Percentiles rank a stretch among this genome's conserved stretches.
These are phyloP conservation scores for Boletus barrowsii DNA, from an alignment of 768 basidiomycete species.

Conservation along the genomic window DNA sequence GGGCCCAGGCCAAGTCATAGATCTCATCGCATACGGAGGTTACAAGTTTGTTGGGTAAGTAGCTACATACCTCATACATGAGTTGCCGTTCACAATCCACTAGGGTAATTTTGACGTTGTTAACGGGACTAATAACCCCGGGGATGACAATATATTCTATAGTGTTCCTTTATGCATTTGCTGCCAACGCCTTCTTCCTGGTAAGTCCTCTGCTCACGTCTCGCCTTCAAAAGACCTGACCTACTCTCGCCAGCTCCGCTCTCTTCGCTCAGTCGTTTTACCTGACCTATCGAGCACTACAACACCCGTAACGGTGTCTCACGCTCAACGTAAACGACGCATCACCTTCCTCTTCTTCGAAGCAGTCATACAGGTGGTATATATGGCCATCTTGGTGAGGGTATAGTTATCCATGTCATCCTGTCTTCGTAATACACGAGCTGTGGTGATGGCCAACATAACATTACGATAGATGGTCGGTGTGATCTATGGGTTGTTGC, in stretches of 20 bases:
- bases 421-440: slow-evolving; percentile 4
- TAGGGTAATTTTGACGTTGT: slow-evolving; percentile 82
- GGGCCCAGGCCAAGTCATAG: slow-evolving; percentile 65
- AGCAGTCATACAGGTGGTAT: slow-evolving; percentile 76
- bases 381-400: slow-evolving; percentile 81
- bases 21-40: slow-evolving; percentile 88
- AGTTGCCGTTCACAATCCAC: neutral
- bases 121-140: slow-evolving; percentile 63
- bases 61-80: neutral
- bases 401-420: slow-evolving; percentile 31
- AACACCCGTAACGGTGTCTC: slow-evolving; percentile 59
- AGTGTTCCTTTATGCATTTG: slow-evolving; percentile 81
- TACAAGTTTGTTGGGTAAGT: slow-evolving; percentile 96
- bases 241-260: slow-evolving; percentile 70
- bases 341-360: slow-evolving; percentile 89
- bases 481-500: too few species aligned
- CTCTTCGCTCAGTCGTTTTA: slow-evolving; percentile 86
- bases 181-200: slow-evolving; percentile 91
- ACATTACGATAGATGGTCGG: too few species aligned
- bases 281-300: slow-evolving; percentile 61
- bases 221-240: neutral
- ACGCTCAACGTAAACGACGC: slow-evolving; percentile 75
- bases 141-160: slow-evolving; percentile 61
- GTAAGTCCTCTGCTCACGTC: slow-evolving; percentile 42
- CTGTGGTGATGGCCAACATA: neutral